Percentiles rank a stretch among this genome's conserved stretches.
phyloP scores from a whole-genome alignment of 1,284 basidiomycete species.

The Ustilago shanxiensis region DNA sequence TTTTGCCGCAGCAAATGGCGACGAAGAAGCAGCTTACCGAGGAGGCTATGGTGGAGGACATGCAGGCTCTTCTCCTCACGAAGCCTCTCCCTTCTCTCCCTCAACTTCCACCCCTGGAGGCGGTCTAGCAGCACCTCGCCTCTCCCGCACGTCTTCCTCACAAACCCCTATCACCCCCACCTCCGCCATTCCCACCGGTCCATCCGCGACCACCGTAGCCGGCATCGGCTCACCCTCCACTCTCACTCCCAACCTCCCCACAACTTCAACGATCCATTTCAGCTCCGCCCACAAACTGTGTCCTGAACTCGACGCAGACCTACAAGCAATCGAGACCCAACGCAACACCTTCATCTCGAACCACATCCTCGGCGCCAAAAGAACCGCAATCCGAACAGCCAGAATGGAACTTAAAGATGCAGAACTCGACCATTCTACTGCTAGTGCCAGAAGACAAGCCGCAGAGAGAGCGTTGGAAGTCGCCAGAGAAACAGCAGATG shows the following conservation, averaged over 20 bases:
- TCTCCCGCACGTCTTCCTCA: constrained; percentile 41
- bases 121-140: constrained; percentile 19
- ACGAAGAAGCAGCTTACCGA: constrained; percentile 11
- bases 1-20: constrained; percentile 2
- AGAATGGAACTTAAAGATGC: constrained; percentile 17
- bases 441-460: background rate
- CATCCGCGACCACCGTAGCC: constrained; percentile 1
- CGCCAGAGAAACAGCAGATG: constrained; percentile 39
- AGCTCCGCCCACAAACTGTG: constrained; percentile 22
- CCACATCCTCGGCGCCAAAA: constrained; percentile 18
- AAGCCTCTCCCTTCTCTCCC: constrained; percentile 32
- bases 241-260: background rate
- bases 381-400: background rate
- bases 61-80: constrained; percentile 33
- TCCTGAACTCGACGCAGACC: constrained; percentile 40
- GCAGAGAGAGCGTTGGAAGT: constrained; percentile 29
- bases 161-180: constrained; percentile 23
- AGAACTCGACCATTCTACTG: constrained; percentile 18
- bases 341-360: constrained; percentile 21
- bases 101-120: constrained; percentile 17
- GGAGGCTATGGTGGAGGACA: constrained; percentile 7
- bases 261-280: constrained; percentile 16
- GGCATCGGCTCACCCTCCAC: constrained; percentile 19
- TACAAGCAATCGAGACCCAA: constrained; percentile 20
- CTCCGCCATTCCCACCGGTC: constrained; percentile 15